Base-by-base conservation (phyloP, 2,329 filamentous ascomycete species). In the Blastomyces silverae region DNA sequence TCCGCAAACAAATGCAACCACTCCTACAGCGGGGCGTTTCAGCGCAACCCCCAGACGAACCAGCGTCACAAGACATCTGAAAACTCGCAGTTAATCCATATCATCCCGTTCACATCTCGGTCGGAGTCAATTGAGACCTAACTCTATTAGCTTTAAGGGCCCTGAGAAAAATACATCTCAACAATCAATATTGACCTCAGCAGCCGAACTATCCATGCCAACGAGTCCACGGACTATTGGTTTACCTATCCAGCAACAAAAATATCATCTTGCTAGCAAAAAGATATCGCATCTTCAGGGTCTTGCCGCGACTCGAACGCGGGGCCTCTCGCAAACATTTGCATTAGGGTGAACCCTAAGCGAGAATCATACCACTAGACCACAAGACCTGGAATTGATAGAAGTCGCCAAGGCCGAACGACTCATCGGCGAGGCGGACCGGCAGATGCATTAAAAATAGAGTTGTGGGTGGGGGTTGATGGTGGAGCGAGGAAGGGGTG, bases 341-440 rank as follows among this genome's bases (percentile, higher is more conserved):
- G 15, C 25, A 25, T 61, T 59, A n/a, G 15, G n/a, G n/a, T 42
- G 57, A 64, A 70, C 73, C 73, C 73, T 74, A 75, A 76, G 75
- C 74, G 73, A 76, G 75, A 76, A 39, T 39, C 37, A 39, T 39
- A 39, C 37, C 37, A 39, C 37, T 39, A 39, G 37, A 39, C 37
- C 37, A 39, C 37, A 39, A 39, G 37, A 39, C 37, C 46, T 55
- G 52, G 2, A 28, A 17, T 39, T 39, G 37, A 17, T 31, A 4
- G 25, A 15, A 53, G 11, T 31, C 15, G 50, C 50, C 50, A 31
- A 28, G 22, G 25, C 50, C 50, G 22, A 53, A 53, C 11, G 25
- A 61, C 6, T 46, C 25, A 31, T 48, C n/a, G n/a, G 31, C 20
- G 42, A 61, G 34, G n/a, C 20, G 17, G 34, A 7, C 10, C 0